Base-by-base conservation (phyloP, 2,329 filamentous ascomycete genomes). In the Calonectria ilicicola region DNA sequence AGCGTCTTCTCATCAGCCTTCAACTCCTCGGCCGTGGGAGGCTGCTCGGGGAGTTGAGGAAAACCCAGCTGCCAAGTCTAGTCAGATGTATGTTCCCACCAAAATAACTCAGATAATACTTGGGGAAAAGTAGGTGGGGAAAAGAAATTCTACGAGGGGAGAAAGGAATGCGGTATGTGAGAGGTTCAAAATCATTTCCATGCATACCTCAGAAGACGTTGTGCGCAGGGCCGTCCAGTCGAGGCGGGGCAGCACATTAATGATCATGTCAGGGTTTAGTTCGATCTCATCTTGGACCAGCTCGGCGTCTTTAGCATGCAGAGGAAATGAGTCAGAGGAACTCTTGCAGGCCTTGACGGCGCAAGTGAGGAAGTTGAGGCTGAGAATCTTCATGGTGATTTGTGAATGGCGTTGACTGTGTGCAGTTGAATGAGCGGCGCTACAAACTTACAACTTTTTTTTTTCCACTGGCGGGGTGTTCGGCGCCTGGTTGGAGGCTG, bases 331-430 rank as follows among this genome's bases (percentile, higher is more conserved):
- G 65, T 90, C 87, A 7, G 93, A 88, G 38, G 93, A 92, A 70
- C 92, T 90, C 86, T 97, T 98, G 93, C 97, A 99, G 69, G 94
- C 89, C 89, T 98, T 98, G 82, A 97, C 94, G 74, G 97, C 96
- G 88, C 97, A 99, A 80, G 95, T 97, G 76, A 98, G 88, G 85
- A 99, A 99, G 86, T 98, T 98, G 80, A 98, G 93, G 73, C 95
- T 98, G 65, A 98, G 91, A 75, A 98, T 88, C 85, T 98, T 98
- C 97, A 99, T 99, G 46, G 51, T 56, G 75, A 40, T n/a, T 51
- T 27, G 26, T 53, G 49, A 62, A 15, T 8, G 29, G 32, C 38
- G 29, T 51, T 32, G 27, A 47, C 19, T 44, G 23, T 58, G 56
- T 60, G 21, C 44, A 8, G 69, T 70, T 73, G 49, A 68, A 40